Evolutionary conservation across 225 moss, liverwort and hornwort species (phyloP).

Genomic region (Thuidium tamariscinum): DNA sequence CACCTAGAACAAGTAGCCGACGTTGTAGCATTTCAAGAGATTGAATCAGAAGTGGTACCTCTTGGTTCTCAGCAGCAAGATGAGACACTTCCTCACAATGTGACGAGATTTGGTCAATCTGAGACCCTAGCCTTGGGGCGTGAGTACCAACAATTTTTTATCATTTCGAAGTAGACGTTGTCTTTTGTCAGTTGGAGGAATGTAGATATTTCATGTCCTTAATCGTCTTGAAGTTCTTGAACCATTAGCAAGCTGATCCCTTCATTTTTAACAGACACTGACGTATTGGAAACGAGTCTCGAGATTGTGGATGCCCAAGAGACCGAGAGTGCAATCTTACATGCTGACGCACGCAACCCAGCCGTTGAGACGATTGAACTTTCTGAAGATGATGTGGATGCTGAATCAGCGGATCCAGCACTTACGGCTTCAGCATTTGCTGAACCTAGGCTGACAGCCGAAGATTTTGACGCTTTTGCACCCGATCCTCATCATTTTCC

Average conservation of each 20-base stretch:
- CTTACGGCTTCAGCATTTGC: constrained; percentile 25
- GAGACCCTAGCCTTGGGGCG: background rate
- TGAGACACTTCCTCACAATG: background rate
- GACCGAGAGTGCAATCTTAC: background rate
- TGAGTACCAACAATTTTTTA: constrained; percentile 5
- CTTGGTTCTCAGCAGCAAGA: constrained; percentile 12
- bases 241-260: background rate
- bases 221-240: background rate
- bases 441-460: constrained; percentile 22
- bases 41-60: constrained; percentile 1
- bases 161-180: background rate
- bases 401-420: constrained; percentile 3
- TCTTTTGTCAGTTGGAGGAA: background rate
- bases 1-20: constrained; percentile 1
- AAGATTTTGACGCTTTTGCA: constrained; percentile 39
- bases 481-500: constrained; percentile 16
- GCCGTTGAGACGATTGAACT: constrained; percentile 11
- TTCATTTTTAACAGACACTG: constrained; percentile 13
- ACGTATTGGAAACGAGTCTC: background rate
- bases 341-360: constrained; percentile 4
- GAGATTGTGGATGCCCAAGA: constrained; percentile 1
- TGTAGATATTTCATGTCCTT: background rate
- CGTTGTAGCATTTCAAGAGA: background rate
- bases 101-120: background rate
- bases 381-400: constrained; percentile 23